Percentiles rank a stretch among this genome's conserved stretches.
phyloP scores from a whole-genome alignment of 2,329 filamentous ascomycete species.

The Colletotrichum shisoi region DNA sequence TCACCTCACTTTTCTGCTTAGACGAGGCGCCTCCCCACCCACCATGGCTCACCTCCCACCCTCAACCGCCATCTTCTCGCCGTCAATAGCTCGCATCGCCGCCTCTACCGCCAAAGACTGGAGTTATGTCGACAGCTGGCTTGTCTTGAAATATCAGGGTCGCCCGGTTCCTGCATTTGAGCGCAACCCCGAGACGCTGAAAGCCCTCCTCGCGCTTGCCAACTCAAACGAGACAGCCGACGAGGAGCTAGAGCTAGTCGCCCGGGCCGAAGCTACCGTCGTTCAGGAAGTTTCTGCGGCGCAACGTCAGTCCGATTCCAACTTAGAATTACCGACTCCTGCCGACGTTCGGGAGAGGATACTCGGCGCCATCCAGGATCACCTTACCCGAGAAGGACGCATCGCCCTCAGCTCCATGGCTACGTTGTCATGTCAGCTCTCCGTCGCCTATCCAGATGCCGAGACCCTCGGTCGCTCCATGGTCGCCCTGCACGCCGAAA shows the following conservation, averaged over 20 bases:
- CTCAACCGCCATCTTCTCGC: slow-evolving; percentile 69
- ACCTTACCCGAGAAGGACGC: slow-evolving; percentile 63
- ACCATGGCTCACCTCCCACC: slow-evolving; percentile 52
- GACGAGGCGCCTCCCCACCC: slow-evolving; percentile 6
- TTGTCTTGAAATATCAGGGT: slow-evolving; percentile 72
- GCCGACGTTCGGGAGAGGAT: slow-evolving; percentile 52
- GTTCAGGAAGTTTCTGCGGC: slow-evolving; percentile 58
- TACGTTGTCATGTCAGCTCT: slow-evolving; percentile 58
- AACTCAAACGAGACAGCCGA: slow-evolving; percentile 79
- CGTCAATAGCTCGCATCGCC: slow-evolving; percentile 74
- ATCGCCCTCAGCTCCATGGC: slow-evolving; percentile 67
- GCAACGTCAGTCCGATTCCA: background rate
- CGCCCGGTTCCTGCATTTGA: slow-evolving; percentile 77
- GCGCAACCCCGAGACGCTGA: slow-evolving; percentile 83
- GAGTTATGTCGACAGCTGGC: slow-evolving; percentile 86
- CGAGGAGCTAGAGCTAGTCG: slow-evolving; percentile 69
- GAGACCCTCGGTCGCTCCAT: slow-evolving; percentile 61
- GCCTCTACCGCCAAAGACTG: slow-evolving; percentile 88
- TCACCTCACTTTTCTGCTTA: background rate
- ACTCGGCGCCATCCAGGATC: slow-evolving; percentile 62
- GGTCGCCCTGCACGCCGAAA: slow-evolving; percentile 62
- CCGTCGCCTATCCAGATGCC: slow-evolving; percentile 58
- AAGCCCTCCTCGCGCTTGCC: slow-evolving; percentile 75
- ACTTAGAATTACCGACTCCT: slow-evolving; percentile 37
- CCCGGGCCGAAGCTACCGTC: slow-evolving; percentile 66